These are phyloP conservation scores for Cinnamomum chago DNA, from an alignment of 164 flowering plant genomes.

Conservation along the genomic window DNA sequence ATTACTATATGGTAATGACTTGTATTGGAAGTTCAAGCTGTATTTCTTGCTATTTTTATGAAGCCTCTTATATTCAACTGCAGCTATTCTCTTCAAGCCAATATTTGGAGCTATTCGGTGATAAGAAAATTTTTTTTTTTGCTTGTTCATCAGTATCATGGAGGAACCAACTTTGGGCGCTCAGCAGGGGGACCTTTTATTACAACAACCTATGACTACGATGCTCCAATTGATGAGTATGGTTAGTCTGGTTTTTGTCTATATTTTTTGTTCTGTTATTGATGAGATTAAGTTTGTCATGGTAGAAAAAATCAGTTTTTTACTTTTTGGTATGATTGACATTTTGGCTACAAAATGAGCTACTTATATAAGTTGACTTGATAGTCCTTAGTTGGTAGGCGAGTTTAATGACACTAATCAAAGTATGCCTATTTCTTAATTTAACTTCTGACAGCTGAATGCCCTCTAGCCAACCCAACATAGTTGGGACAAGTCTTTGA, in stretches of 20 bases:
- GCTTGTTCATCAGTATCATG: conserved; percentile 64
- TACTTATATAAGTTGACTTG: no score
- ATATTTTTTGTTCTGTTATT: not conserved
- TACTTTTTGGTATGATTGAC: no score
- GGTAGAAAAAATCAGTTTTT: no score
- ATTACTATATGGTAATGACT: conserved; percentile 81
- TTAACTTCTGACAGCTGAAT: no score
- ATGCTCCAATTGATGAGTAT: conserved; percentile 97
- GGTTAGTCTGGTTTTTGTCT: conserved; percentile 45
- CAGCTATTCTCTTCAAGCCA: not conserved
- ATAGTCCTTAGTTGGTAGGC: no score
- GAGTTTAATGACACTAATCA: no score
- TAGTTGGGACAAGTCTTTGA: no score
- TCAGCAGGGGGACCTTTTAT: conserved; percentile 88
- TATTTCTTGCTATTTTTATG: not conserved
- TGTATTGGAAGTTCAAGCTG: not conserved
- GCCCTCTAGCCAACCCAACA: no score
- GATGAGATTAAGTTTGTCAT: no score
- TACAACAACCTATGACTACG: conserved; percentile 90
- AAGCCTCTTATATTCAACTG: not conserved
- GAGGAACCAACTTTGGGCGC: conserved; percentile 96
- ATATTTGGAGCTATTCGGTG: not conserved
- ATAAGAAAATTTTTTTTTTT: not conserved
- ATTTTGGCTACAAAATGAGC: no score
- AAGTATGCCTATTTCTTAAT: not conserved